These are phyloP conservation scores for Paecilomyces niveus DNA, from an alignment of 2,329 filamentous ascomycete species.

Conservation along the genomic window DNA sequence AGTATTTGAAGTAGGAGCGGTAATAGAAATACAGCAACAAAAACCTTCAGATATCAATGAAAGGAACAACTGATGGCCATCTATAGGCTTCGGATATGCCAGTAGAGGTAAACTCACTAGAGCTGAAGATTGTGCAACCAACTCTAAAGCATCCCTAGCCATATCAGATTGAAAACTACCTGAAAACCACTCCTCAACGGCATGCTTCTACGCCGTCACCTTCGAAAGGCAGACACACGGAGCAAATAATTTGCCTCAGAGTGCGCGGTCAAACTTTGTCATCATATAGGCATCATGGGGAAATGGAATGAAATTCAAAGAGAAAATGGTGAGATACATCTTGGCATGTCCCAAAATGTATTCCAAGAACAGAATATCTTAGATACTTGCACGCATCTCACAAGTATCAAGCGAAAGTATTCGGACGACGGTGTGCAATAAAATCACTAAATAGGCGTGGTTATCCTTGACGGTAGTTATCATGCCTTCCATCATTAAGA, in stretches of 20 bases:
- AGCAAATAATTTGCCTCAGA: conserved; percentile 21
- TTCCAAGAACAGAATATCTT: background rate
- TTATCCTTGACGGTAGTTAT: background rate
- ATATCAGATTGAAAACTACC: conserved; percentile 41
- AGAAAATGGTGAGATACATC: background rate
- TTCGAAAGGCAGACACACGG: conserved; percentile 22
- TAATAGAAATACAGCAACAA: no score
- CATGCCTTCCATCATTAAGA: background rate
- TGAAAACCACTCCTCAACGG: conserved; percentile 30
- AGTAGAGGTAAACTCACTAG: background rate
- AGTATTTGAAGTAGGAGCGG: no score
- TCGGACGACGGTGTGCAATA: background rate
- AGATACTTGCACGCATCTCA: background rate
- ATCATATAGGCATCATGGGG: conserved; percentile 15
- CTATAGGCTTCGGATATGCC: no score
- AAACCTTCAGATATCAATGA: no score
- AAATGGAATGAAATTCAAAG: background rate
- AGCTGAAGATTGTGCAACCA: background rate
- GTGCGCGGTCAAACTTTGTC: conserved; percentile 18
- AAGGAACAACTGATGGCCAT: no score
- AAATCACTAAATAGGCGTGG: background rate
- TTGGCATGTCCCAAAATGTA: background rate
- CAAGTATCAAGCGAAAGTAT: background rate
- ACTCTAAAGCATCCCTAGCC: conserved; percentile 6
- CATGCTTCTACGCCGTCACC: conserved; percentile 25